phyloP scores from a whole-genome alignment of 768 basidiomycete species.

The Rhizopogon vinicolor region DNA sequence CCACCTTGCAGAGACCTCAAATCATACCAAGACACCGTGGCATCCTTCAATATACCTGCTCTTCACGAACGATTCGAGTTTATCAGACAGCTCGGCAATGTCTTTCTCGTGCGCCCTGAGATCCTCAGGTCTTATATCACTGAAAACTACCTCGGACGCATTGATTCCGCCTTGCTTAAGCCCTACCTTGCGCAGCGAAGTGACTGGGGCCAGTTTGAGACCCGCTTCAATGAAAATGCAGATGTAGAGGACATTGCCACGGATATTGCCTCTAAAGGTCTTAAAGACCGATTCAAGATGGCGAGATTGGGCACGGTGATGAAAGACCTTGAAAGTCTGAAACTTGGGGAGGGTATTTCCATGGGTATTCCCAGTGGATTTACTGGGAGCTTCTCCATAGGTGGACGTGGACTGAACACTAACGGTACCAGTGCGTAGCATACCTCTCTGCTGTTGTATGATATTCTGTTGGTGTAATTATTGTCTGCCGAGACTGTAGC shows the following conservation, averaged over 20 bases:
- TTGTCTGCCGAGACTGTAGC: too few species aligned
- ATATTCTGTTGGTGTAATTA: background rate
- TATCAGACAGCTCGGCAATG: slow-evolving; percentile 93
- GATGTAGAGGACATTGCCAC: slow-evolving; percentile 38
- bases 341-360: slow-evolving; percentile 52
- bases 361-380: slow-evolving; percentile 56
- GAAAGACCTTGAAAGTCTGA: slow-evolving; percentile 77
- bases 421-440: background rate
- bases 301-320: slow-evolving; percentile 79
- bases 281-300: slow-evolving; percentile 57
- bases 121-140: slow-evolving; percentile 94
- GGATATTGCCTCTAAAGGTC: slow-evolving; percentile 37
- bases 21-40: slow-evolving; percentile 88
- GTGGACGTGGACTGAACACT: slow-evolving; percentile 38
- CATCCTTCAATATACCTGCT: slow-evolving; percentile 76
- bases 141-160: slow-evolving; percentile 88
- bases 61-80: slow-evolving; percentile 96
- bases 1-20: slow-evolving; percentile 75
- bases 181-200: slow-evolving; percentile 89
- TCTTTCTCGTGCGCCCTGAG: slow-evolving; percentile 95
- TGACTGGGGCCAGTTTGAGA: slow-evolving; percentile 88
- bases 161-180: slow-evolving; percentile 80
- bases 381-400: slow-evolving; percentile 47
- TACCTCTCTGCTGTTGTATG: background rate
- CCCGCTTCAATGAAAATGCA: slow-evolving; percentile 63